Evolutionary conservation across 2,329 filamentous ascomycete species (phyloP), one percentile per base, ranked within the genome.

Genomic region (Fusarium sp.): DNA sequence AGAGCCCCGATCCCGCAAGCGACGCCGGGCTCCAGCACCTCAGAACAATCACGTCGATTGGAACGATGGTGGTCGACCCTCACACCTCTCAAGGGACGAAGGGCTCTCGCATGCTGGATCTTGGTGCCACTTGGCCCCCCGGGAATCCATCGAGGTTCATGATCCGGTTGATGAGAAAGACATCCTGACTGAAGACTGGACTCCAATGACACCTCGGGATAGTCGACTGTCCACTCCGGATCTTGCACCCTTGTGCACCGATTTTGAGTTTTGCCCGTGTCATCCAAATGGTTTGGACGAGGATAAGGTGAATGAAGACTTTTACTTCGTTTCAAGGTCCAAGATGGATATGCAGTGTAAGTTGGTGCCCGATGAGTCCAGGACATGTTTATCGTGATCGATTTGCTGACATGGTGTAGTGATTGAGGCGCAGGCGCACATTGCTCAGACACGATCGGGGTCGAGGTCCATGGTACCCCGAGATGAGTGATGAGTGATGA

Each of bases 291-390:
- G 42, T 5, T 49, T 61, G 6, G 38, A 66, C 7, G 74, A 72
- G 10, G 72, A 70, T 31, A 68, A 36, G 16, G 69, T 77, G 9
- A 74, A 74, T 53, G 57, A 75, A 60, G 65, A 66, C 9, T 77
- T 74, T 56, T 78, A 75, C 46, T 62, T 77, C 49, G 61, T 57
- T 8, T 66, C 75, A 38, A 72, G 63, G 24, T 69, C 67, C 27
- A 78, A 75, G 35, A 77, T 77, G 74, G 74, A 77, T 6, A 53
- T 69, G 58, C 75, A 77, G 62, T 62, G 75, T 77, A 75, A 42
- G 75, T 69, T 49, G 31, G 49, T 17, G 12, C 27, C 46, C 3
- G 10, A 8, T 10, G 7, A 9, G 10, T 29, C 6, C 36, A 16
- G 55, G 62, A 33, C 3, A 2, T 12, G 31, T 31, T 31, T 33